phyloP scores from a whole-genome alignment of 192 early-diverging fungal species.

The Martensiomyces pterosporus region DNA sequence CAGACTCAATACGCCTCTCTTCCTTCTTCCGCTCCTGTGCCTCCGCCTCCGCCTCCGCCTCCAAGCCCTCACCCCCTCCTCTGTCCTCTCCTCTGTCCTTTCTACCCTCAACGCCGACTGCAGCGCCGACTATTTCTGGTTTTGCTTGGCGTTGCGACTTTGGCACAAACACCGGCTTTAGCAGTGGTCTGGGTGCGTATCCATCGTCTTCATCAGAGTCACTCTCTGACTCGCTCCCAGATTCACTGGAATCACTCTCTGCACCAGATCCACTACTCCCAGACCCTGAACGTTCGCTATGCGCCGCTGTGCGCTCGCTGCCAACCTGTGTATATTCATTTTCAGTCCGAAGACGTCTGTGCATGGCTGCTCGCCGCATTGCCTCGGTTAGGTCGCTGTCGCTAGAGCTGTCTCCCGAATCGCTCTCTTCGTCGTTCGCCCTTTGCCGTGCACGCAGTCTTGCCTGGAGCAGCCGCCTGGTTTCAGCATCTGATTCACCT shows the following conservation, averaged over 20 bases:
- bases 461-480: conserved; percentile 18
- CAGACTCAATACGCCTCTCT: conserved; percentile 49
- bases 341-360: not conserved
- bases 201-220: conserved; percentile 57
- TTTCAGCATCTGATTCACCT: conserved; percentile 13
- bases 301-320: too few species aligned
- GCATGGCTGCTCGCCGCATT: not conserved
- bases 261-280: not conserved
- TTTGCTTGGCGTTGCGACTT: conserved; percentile 57
- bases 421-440: not conserved
- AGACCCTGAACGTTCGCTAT: too few species aligned
- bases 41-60: too few species aligned
- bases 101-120: too few species aligned
- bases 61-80: too few species aligned
- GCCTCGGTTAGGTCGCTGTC: not conserved
- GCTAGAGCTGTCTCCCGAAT: not conserved
- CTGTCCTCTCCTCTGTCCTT: too few species aligned
- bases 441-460: conserved; percentile 21
- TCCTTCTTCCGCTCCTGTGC: conserved; percentile 51
- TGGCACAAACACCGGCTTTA: conserved; percentile 92
- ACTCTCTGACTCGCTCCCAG: conserved; percentile 8
- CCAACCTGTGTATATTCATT: not conserved
- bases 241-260: conserved; percentile 2
- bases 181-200: conserved; percentile 53
- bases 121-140: too few species aligned